These are phyloP conservation scores for Yamadazyma akitaensis DNA, from an alignment of 805 yeast species.

Conservation along the genomic window DNA sequence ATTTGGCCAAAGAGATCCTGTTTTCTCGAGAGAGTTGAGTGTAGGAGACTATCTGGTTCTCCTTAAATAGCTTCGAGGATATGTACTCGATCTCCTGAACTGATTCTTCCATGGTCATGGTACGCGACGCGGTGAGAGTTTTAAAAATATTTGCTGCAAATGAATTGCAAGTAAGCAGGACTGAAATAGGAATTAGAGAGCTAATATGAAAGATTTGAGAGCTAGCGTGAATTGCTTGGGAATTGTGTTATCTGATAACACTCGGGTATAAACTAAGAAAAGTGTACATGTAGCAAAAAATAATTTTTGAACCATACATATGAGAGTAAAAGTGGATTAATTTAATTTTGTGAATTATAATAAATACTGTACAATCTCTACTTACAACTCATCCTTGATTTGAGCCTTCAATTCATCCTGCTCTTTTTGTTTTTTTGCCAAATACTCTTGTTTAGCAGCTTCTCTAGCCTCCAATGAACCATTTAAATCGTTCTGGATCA, in stretches of 20 bases:
- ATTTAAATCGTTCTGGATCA: conserved; percentile 37
- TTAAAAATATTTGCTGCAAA: not conserved
- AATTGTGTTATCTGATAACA: too few species aligned
- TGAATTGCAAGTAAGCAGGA: too few species aligned
- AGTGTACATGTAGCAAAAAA: too few species aligned
- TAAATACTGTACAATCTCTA: too few species aligned
- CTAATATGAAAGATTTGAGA: too few species aligned
- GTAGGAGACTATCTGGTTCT: conserved; percentile 34
- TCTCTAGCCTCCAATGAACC: conserved; percentile 33
- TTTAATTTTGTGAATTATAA: too few species aligned
- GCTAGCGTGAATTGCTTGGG: too few species aligned
- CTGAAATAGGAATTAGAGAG: too few species aligned
- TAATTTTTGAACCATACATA: not conserved
- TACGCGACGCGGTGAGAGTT: conserved; percentile 7
- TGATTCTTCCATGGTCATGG: conserved; percentile 33
- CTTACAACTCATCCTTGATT: conserved; percentile 6
- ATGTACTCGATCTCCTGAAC: conserved; percentile 28
- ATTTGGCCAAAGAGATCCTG: conserved; percentile 32
- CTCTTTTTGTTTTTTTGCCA: conserved; percentile 7
- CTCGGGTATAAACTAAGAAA: too few species aligned
- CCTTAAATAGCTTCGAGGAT: conserved; percentile 23
- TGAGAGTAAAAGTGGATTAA: not conserved
- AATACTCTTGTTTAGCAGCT: conserved; percentile 15
- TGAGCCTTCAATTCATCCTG: not conserved
- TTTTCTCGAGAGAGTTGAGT: conserved; percentile 39